phyloP scores from a whole-genome alignment of 495 filamentous ascomycete species.

The Aspergillus sparsus region DNA sequence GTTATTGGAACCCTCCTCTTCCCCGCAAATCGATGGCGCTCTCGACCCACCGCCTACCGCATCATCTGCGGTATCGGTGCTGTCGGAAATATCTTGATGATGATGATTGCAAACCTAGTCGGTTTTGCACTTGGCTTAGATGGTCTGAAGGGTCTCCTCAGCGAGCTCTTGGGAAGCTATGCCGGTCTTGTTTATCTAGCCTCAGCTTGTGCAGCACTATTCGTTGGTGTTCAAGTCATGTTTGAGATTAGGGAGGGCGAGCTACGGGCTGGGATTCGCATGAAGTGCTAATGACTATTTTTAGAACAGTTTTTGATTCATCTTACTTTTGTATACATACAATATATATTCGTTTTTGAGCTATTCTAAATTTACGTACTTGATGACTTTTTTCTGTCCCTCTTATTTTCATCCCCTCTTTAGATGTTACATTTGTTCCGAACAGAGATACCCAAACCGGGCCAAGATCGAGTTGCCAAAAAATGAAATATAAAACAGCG shows the following conservation, averaged over 20 bases:
- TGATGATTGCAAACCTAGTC: slow-evolving; percentile 94
- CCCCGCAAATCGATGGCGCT: slow-evolving; percentile 67
- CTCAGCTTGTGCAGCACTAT: slow-evolving; percentile 68
- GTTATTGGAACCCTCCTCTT: slow-evolving; percentile 70
- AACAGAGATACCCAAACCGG: no score
- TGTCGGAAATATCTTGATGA: slow-evolving; percentile 86
- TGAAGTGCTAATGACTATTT: slow-evolving; percentile 70
- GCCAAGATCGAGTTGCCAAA: no score
- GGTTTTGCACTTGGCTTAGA: slow-evolving; percentile 93
- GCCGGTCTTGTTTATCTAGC: slow-evolving; percentile 73
- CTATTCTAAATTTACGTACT: no score
- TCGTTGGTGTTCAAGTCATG: slow-evolving; percentile 91
- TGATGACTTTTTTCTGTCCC: no score
- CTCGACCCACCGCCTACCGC: slow-evolving; percentile 68
- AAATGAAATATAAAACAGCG: no score
- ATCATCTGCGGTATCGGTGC: slow-evolving; percentile 82
- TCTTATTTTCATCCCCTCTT: no score
- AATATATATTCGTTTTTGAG: neutral
- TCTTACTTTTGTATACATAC: slow-evolving; percentile 1
- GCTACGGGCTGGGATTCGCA: slow-evolving; percentile 71
- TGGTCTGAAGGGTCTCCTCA: slow-evolving; percentile 73
- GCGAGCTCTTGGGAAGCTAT: slow-evolving; percentile 71
- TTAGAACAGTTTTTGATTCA: neutral
- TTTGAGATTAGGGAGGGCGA: slow-evolving; percentile 91
- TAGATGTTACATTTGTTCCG: no score